These are phyloP conservation scores for Schwanniomyces yamadae DNA, from an alignment of 805 yeast genomes.

Conservation along the genomic window DNA sequence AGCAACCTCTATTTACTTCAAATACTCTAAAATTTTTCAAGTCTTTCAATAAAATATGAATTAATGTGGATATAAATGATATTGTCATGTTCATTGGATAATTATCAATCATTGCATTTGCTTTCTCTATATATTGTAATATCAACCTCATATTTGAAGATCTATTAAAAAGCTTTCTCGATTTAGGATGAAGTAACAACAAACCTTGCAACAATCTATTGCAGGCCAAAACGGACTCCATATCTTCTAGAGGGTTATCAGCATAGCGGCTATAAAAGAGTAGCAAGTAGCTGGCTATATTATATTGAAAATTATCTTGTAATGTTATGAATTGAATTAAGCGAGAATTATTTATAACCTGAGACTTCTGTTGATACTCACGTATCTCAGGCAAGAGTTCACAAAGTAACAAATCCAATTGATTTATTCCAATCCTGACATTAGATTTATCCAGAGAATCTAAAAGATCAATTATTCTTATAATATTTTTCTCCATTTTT, in stretches of 20 bases:
- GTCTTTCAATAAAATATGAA: conserved; percentile 56
- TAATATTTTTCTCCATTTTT: conserved; percentile 9
- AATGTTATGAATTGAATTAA: conserved; percentile 32
- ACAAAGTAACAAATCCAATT: conserved; percentile 16
- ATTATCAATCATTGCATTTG: conserved; percentile 3
- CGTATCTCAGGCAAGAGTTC: conserved; percentile 17
- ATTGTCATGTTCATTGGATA: conserved; percentile 18
- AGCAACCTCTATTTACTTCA: conserved; percentile 57
- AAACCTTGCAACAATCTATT: conserved; percentile 56
- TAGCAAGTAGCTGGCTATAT: conserved; percentile 41
- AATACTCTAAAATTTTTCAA: conserved; percentile 57
- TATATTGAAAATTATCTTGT: conserved; percentile 56
- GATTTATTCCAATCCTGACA: conserved; percentile 14
- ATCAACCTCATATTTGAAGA: conserved; percentile 38
- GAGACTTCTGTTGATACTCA: conserved; percentile 5
- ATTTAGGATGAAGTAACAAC: conserved; percentile 55
- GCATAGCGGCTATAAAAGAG: conserved; percentile 9
- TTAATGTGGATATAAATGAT: conserved; percentile 51
- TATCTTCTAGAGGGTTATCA: conserved; percentile 8
- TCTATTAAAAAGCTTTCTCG: conserved; percentile 49
- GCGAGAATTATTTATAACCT: background rate
- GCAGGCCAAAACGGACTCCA: conserved; percentile 14
- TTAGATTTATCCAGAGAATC: conserved; percentile 10
- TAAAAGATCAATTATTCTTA: conserved; percentile 14
- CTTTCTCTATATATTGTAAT: conserved; percentile 22